Percentiles rank a stretch among this genome's conserved stretches.
phyloP scores from a whole-genome alignment of 345 rosid genomes.

The Populus davidiana region DNA sequence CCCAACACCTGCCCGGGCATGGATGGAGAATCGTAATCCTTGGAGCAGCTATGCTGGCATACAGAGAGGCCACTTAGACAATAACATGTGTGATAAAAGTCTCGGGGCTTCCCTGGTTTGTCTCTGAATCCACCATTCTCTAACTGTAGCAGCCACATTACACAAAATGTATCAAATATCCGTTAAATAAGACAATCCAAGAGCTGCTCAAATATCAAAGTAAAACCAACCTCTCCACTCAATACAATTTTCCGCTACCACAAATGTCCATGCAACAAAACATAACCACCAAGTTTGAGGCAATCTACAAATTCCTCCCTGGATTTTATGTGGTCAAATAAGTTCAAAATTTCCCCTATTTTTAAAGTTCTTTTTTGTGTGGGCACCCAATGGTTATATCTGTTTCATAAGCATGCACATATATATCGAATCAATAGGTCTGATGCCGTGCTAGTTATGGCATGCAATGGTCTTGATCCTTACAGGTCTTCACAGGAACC shows the following conservation, averaged over 20 bases:
- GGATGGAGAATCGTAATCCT: slow-evolving; percentile 54
- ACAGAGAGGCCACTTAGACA: slow-evolving; percentile 83
- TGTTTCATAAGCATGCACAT: background rate
- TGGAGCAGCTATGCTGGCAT: slow-evolving; percentile 62
- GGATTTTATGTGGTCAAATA: background rate
- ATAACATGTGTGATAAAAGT: slow-evolving; percentile 91
- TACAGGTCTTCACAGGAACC: background rate
- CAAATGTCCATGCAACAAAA: background rate
- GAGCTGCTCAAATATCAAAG: background rate
- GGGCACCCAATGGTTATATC: no score
- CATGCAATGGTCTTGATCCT: background rate
- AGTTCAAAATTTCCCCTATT: background rate
- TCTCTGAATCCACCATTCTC: slow-evolving; percentile 79
- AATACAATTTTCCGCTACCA: background rate
- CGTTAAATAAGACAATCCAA: background rate
- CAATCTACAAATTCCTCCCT: background rate
- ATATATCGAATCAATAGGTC: background rate
- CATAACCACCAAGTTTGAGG: background rate
- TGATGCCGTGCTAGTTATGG: background rate
- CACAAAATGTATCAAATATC: background rate
- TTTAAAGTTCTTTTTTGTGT: no score
- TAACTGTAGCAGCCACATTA: slow-evolving; percentile 36
- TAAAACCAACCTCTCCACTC: background rate
- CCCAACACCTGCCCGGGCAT: slow-evolving; percentile 58
- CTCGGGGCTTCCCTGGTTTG: slow-evolving; percentile 72